phyloP scores from a whole-genome alignment of 2,329 filamentous ascomycete genomes.

The Leptographium galeiforme region DNA sequence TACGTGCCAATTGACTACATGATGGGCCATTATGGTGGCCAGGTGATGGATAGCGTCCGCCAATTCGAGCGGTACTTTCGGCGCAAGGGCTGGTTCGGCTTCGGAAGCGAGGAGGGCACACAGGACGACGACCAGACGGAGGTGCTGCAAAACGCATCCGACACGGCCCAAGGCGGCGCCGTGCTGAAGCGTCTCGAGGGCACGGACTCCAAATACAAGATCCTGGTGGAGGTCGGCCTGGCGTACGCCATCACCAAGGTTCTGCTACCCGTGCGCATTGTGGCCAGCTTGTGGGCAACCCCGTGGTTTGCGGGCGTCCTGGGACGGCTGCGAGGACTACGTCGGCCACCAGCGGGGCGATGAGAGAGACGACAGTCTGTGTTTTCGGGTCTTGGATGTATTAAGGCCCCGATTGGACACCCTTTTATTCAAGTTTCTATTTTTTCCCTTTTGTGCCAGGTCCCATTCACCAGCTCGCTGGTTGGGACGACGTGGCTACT shows the following conservation, averaged over 20 bases:
- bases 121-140: constrained; percentile 15
- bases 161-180: constrained; percentile 9
- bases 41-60: constrained; percentile 49
- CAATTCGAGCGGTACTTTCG: constrained; percentile 67
- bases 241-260: constrained; percentile 87
- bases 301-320: constrained; percentile 76
- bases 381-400: background rate
- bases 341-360: background rate
- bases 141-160: constrained; percentile 8
- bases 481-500: background rate
- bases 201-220: constrained; percentile 34
- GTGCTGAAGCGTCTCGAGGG: constrained; percentile 23
- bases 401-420: background rate
- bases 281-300: constrained; percentile 73
- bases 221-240: constrained; percentile 62
- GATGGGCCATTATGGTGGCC: constrained; percentile 33
- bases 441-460: background rate
- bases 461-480: background rate
- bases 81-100: constrained; percentile 69
- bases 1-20: constrained; percentile 52
- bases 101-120: constrained; percentile 25
- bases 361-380: background rate
- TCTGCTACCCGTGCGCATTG: constrained; percentile 62
- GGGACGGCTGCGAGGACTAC: constrained; percentile 22
- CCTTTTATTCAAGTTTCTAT: background rate